Conservation (phyloP, 192 early-diverging fungal genomes). For the Coemansia sp. region DNA sequence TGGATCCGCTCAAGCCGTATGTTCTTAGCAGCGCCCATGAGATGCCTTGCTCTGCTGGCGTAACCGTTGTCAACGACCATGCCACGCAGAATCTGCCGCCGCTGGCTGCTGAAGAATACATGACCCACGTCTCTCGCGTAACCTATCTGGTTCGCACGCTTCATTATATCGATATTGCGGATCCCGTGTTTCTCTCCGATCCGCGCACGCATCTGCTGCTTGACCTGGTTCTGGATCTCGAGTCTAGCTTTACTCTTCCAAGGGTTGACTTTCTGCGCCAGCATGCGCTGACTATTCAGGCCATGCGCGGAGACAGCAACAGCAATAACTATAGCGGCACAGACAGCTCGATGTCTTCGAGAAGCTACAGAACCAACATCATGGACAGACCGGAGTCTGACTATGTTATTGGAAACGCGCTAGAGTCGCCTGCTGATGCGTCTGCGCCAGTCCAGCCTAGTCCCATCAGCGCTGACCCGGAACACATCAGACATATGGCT, state of each 20-base stretch:
- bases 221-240: slow-evolving; percentile 43
- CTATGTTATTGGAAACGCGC: slow-evolving; percentile 23
- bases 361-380: neutral
- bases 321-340: neutral
- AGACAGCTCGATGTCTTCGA: neutral
- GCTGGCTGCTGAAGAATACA: slow-evolving; percentile 42
- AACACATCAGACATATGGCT: slow-evolving; percentile 29
- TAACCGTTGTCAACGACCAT: slow-evolving; percentile 29
- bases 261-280: slow-evolving; percentile 40
- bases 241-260: slow-evolving; percentile 33
- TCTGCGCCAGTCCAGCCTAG: neutral
- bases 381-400: slow-evolving; percentile 9
- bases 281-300: slow-evolving; percentile 37
- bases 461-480: slow-evolving; percentile 1
- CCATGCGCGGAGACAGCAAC: slow-evolving; percentile 14
- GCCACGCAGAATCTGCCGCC: slow-evolving; percentile 37
- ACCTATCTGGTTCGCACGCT: slow-evolving; percentile 39
- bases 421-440: neutral
- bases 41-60: slow-evolving; percentile 16
- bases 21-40: slow-evolving; percentile 25
- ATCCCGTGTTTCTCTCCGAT: slow-evolving; percentile 34
- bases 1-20: slow-evolving; percentile 31
- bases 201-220: slow-evolving; percentile 39
- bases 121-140: slow-evolving; percentile 29
- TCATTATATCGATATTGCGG: slow-evolving; percentile 41